These are phyloP conservation scores for Teratosphaeria destructans DNA, from an alignment of 2,329 filamentous ascomycete species.

Conservation along the genomic window DNA sequence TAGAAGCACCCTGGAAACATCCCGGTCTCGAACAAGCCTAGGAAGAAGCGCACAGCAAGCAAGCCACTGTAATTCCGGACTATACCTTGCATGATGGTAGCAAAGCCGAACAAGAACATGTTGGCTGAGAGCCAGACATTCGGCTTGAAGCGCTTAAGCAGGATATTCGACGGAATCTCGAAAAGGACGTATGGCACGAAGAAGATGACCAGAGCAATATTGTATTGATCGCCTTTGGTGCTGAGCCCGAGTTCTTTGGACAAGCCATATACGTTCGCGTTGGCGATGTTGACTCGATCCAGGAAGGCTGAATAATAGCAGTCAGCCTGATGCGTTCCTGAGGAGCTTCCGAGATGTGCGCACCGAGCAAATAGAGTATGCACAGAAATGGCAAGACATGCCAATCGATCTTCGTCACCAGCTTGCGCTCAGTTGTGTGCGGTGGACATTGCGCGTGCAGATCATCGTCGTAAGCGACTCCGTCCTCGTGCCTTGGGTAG, in stretches of 20 bases:
- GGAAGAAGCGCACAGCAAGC: conserved; percentile 70
- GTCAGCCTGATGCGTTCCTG: background rate
- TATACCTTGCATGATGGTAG: conserved; percentile 65
- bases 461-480: conserved; percentile 27
- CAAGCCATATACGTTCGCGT: conserved; percentile 43
- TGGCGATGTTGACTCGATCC: conserved; percentile 41
- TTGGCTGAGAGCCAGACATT: conserved; percentile 49
- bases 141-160: conserved; percentile 43
- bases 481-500: conserved; percentile 10
- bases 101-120: conserved; percentile 75
- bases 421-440: conserved; percentile 39
- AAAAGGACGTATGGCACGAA: conserved; percentile 42
- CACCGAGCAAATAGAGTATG: conserved; percentile 37
- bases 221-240: conserved; percentile 34
- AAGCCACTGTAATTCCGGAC: conserved; percentile 69
- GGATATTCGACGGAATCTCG: conserved; percentile 43
- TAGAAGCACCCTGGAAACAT: conserved; percentile 55
- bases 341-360: background rate
- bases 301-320: conserved; percentile 12
- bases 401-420: conserved; percentile 36
- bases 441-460: conserved; percentile 33
- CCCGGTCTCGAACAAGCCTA: conserved; percentile 49
- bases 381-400: conserved; percentile 41
- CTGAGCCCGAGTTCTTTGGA: conserved; percentile 35
- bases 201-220: conserved; percentile 44